These are phyloP conservation scores for Fusarium begoniae DNA, from an alignment of 2,329 filamentous ascomycete species.

Conservation along the genomic window DNA sequence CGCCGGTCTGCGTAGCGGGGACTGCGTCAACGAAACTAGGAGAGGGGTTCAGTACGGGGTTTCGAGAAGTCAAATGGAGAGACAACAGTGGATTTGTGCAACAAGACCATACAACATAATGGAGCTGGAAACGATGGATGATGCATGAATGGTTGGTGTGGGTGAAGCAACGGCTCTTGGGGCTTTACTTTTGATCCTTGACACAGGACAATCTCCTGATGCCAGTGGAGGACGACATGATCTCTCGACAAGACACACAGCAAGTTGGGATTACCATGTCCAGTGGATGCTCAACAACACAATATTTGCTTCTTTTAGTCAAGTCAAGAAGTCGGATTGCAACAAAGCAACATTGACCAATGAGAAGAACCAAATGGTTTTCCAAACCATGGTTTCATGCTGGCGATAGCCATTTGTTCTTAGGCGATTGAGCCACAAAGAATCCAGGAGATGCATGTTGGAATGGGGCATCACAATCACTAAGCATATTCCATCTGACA, in stretches of 20 bases:
- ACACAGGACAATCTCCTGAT: slow-evolving; percentile 1
- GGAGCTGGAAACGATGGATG: slow-evolving; percentile 7
- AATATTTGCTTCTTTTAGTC: slow-evolving; percentile 9
- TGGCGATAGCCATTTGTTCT: neutral
- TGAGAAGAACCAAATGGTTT: neutral
- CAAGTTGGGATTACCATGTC: neutral
- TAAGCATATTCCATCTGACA: slow-evolving; percentile 7
- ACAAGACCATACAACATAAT: slow-evolving; percentile 18
- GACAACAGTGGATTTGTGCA: slow-evolving; percentile 36
- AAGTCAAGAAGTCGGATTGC: neutral
- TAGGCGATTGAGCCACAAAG: neutral
- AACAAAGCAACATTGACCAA: neutral
- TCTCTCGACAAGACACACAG: neutral
- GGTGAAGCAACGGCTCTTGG: slow-evolving; percentile 4
- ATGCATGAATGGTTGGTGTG: slow-evolving; percentile 7
- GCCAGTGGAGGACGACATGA: slow-evolving; percentile 8
- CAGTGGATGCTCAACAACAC: neutral
- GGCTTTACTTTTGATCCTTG: slow-evolving; percentile 10
- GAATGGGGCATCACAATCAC: neutral
- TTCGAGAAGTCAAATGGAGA: slow-evolving; percentile 26
- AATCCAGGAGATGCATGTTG: neutral
- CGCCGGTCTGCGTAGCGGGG: slow-evolving; percentile 23
- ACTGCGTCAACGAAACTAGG: slow-evolving; percentile 16
- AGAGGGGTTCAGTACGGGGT: slow-evolving; percentile 13
- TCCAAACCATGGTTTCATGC: slow-evolving; percentile 3